Percentiles rank a stretch among this genome's conserved stretches.
These are phyloP conservation scores for Triticum timopheevii DNA, from an alignment of 176 grass and related monocot species.

Conservation along the genomic window DNA sequence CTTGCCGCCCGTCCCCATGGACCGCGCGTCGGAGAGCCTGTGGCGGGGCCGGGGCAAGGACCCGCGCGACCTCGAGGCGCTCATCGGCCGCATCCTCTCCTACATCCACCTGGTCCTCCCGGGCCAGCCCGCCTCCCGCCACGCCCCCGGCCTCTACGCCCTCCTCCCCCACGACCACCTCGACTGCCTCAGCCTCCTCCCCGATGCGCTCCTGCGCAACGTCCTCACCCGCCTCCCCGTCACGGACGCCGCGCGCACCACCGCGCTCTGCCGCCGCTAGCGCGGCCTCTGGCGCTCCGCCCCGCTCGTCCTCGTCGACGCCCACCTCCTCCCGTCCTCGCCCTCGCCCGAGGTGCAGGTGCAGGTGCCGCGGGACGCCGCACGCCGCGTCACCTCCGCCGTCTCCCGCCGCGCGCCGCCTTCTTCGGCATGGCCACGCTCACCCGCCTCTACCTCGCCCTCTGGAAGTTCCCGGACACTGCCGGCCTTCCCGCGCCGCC, in stretches of 20 bases:
- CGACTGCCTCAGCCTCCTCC: neutral
- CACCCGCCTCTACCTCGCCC: conserved; percentile 19
- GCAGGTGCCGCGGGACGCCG: neutral
- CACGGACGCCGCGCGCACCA: neutral
- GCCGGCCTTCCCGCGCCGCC: neutral
- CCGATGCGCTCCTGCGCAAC: neutral
- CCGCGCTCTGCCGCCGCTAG: neutral
- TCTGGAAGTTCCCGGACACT: conserved; percentile 11
- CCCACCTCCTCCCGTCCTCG: neutral
- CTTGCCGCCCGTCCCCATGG: neutral
- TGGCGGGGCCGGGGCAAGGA: neutral
- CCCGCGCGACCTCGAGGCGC: neutral
- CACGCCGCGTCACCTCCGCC: neutral
- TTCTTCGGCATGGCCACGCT: conserved; percentile 8
- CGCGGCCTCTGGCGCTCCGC: neutral
- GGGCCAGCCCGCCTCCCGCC: neutral
- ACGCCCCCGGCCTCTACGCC: neutral
- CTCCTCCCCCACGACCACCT: neutral
- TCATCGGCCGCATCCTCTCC: neutral
- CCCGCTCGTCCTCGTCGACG: neutral
- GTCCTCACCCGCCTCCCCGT: neutral
- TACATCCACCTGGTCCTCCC: neutral
- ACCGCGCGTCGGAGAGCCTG: neutral
- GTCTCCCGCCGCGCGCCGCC: neutral
- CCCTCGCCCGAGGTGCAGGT: neutral